Base-by-base conservation (phyloP, 2,329 filamentous ascomycete species). In the Microdochium trichocladiopsis region DNA sequence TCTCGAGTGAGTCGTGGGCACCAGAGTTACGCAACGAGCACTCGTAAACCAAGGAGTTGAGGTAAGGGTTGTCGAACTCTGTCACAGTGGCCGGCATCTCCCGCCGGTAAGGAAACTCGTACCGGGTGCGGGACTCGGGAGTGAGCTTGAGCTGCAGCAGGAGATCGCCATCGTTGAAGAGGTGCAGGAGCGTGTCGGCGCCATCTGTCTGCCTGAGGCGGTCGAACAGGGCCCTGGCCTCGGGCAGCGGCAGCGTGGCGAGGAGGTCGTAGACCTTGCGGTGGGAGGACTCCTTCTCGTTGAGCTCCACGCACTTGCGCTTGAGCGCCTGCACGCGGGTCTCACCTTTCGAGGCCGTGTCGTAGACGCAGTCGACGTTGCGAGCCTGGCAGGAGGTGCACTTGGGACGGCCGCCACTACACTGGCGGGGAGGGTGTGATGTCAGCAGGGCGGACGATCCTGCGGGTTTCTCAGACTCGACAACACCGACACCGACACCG, bases 111-210 rank as follows among this genome's bases (percentile, higher is more conserved):
- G 70, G 72, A 33, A 75, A 71, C 47, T 68, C 65, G 43, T 71
- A 74, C 41, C 69, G 69, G 21, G 65, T 63, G 1, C 68, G 59
- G 1, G 68, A 62, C 54, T 74, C 70, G 4, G 71, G 69, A 0
- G 58, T 53, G 2, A 72, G 55, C 1, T 66, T 59, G 51, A 72
- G 63, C 52, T 74, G 69, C 4, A 74, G 53, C 3, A 74, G 55
- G 4, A 69, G 25, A 52, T 71, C 64, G 9, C 71, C 72, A 21
- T 63, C 62, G 43, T 60, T 62, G 47, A 70, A 60, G 25, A 69
- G 67, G 14, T 60, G 65, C 3, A 72, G 31, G 18, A 74, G 60
- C 1, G 63, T 57, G 3, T 25, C 51, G 2, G 61, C 53, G 37
- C 69, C 66, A 5, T 58, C 56, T 4, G 70, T 70, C 1, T 60